Evolutionary conservation across 371 early-diverging fungal species (phyloP).

Genomic region (Chytridium lagenaria): DNA sequence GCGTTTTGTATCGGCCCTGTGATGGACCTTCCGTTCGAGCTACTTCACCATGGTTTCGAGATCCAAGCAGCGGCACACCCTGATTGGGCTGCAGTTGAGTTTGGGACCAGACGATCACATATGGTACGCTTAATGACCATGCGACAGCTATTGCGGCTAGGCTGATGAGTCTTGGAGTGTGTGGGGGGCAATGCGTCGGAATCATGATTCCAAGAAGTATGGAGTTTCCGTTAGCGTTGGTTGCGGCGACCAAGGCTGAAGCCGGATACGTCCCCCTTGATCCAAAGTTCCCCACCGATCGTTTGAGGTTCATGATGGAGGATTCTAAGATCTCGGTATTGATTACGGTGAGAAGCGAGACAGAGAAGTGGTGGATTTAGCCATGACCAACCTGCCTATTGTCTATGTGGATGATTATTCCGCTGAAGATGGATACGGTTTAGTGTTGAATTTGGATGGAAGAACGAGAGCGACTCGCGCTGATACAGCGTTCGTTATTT

Average conservation of each 20-base stretch:
- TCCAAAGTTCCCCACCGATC: slow-evolving; percentile 28
- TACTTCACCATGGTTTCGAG: slow-evolving; percentile 16
- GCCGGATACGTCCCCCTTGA: slow-evolving; percentile 40
- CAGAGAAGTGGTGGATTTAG: neutral
- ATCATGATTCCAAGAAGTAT: slow-evolving; percentile 24
- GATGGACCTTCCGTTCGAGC: neutral
- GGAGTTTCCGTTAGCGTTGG: slow-evolving; percentile 34
- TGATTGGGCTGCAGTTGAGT: slow-evolving; percentile 16
- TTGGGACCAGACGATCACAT: slow-evolving; percentile 22
- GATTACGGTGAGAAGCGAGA: neutral
- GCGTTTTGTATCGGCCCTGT: neutral
- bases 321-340: slow-evolving; percentile 9
- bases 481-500: slow-evolving; percentile 36
- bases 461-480: neutral
- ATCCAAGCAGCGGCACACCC: neutral
- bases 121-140: slow-evolving; percentile 29
- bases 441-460: neutral
- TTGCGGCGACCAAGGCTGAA: slow-evolving; percentile 32
- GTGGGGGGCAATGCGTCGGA: slow-evolving; percentile 19
- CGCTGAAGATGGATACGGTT: neutral
- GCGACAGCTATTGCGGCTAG: slow-evolving; percentile 26
- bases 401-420: slow-evolving; percentile 2
- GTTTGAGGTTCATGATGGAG: slow-evolving; percentile 22
- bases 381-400: neutral
- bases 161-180: slow-evolving; percentile 22